phyloP scores from a whole-genome alignment of 2,329 filamentous ascomycete species.

The Fusarium burgessii region DNA sequence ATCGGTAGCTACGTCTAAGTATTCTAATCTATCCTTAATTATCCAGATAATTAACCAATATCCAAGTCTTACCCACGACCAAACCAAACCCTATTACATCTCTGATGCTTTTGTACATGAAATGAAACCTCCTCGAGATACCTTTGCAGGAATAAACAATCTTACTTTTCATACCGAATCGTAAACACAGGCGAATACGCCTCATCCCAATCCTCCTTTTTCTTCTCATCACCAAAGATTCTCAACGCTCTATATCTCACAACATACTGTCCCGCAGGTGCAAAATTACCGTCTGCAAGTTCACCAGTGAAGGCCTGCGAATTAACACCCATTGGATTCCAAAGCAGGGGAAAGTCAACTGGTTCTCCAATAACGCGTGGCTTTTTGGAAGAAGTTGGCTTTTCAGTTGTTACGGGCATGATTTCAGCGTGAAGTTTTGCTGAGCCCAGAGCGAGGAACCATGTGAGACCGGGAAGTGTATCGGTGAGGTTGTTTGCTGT shows the following conservation, averaged over 20 bases:
- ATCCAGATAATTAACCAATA: neutral
- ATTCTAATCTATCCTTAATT: slow-evolving; percentile 1
- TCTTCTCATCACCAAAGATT: slow-evolving; percentile 62
- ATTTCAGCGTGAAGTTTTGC: slow-evolving; percentile 58
- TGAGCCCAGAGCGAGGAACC: slow-evolving; percentile 60
- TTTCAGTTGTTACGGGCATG: slow-evolving; percentile 51
- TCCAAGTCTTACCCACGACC: neutral
- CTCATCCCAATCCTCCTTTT: slow-evolving; percentile 61
- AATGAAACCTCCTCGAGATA: neutral
- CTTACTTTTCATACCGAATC: slow-evolving; percentile 55
- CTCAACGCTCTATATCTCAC: slow-evolving; percentile 62
- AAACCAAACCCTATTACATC: neutral
- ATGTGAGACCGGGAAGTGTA: slow-evolving; percentile 55
- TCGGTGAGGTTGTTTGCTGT: slow-evolving; percentile 45
- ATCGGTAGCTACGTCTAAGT: neutral
- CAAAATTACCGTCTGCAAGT: slow-evolving; percentile 61
- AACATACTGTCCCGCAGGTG: slow-evolving; percentile 62
- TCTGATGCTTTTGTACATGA: slow-evolving; percentile 18
- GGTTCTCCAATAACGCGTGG: slow-evolving; percentile 57
- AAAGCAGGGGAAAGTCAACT: slow-evolving; percentile 56
- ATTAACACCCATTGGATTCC: slow-evolving; percentile 43
- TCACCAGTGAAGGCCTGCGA: slow-evolving; percentile 59
- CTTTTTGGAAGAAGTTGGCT: slow-evolving; percentile 45
- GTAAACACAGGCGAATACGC: slow-evolving; percentile 57
- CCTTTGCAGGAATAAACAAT: neutral